Percentiles rank a stretch among this genome's conserved stretches.
phyloP scores from a whole-genome alignment of 2,329 filamentous ascomycete species.

The Aureobasidium sp. region DNA sequence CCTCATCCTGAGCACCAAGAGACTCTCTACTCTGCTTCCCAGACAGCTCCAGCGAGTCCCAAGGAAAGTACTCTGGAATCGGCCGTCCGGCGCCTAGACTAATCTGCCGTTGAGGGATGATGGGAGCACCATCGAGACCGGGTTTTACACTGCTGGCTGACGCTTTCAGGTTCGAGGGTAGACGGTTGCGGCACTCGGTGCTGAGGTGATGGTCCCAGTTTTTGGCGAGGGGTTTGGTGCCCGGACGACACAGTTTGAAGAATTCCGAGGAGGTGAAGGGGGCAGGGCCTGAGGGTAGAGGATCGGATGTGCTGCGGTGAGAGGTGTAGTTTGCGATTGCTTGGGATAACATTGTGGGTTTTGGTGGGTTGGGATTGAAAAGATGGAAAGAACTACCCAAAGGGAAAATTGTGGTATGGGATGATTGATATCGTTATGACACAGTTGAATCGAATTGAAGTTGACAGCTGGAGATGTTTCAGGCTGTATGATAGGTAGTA shows the following conservation, averaged over 20 bases:
- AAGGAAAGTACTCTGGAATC: slow-evolving; percentile 14
- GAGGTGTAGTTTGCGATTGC: not conserved
- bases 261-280: slow-evolving; percentile 1
- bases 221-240: not conserved
- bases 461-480: too few relatives aligned
- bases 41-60: slow-evolving; percentile 11
- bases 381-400: not conserved
- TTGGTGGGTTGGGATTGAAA: not conserved
- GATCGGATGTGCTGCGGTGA: not conserved
- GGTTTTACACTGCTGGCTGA: slow-evolving; percentile 4
- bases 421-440: not conserved
- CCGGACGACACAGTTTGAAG: slow-evolving; percentile 1
- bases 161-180: not conserved
- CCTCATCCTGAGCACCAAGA: not conserved
- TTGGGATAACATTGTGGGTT: not conserved
- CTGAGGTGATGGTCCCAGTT: slow-evolving; percentile 3
- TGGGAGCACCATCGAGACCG: not conserved
- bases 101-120: slow-evolving; percentile 1
- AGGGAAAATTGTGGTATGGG: not conserved
- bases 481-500: too few relatives aligned
- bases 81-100: slow-evolving; percentile 13
- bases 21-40: not conserved
- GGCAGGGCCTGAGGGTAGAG: not conserved
- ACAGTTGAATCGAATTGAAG: not conserved
- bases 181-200: slow-evolving; percentile 2